Base-by-base conservation (phyloP, 2,329 filamentous ascomycete species). In the Diaporthe australafricana region DNA sequence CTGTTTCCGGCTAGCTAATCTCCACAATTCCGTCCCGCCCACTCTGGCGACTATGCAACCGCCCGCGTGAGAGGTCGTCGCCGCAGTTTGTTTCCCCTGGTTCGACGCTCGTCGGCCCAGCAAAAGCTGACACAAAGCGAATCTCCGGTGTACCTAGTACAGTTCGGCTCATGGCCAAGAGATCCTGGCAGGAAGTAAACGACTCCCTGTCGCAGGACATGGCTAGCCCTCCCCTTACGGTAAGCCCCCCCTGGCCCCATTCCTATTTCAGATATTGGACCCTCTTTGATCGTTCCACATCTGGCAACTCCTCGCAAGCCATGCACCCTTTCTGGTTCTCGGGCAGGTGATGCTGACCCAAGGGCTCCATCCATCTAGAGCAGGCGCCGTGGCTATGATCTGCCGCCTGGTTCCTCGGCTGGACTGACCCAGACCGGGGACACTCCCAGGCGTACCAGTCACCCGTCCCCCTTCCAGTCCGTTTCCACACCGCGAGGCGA, bases 361-460 rank as follows among this genome's bases (percentile, higher is more conserved):
- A 30, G 25, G 60, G 42, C n/a, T 65, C 38, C 60, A 38, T 50
- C 45, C 12, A 65, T 65, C n/a, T 50, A 69, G 67, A 69, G 67
- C 67, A 56, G 67, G 40, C 67, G 52, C 42, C 67, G 52, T 16
- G 67, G 67, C 67, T 69, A 69, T 48, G 67, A 69, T 69, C 52
- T 69, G 50, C 32, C 50, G 30, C 52, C 65, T 8, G 30, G 62
- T 57, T 55, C 67, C 67, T 69, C 55, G 40, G 52, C 67, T 45
- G 52, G 27, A 30, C 53, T 47, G 67, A 38, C 40, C 27, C 53
- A 45, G 42, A 35, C 67, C 35, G 67, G 66, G 52, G 66, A 68
- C 14, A 57, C 27, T 8, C 52, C 40, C n/a, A 69, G 67, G 32
- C 52, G 67, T 17, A 27, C 67, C 40, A 40, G 52, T 40, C 55